Base-by-base conservation (phyloP, 2,329 filamentous ascomycete genomes). In the Epichloe bromicola region DNA sequence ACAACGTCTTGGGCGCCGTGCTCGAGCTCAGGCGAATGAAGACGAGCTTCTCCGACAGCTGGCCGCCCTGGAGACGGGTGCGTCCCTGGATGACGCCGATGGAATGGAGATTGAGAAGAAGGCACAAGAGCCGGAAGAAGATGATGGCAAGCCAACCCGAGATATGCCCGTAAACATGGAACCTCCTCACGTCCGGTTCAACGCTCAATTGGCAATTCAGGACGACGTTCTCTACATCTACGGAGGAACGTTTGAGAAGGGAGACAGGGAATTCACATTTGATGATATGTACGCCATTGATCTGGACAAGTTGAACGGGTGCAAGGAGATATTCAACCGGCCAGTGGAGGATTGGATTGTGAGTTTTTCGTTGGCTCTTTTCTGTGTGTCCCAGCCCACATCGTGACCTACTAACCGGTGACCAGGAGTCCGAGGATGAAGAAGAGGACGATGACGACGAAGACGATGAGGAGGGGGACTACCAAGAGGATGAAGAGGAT, bases 261-360 rank as follows among this genome's bases (percentile, higher is more conserved):
- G 88, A 17, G 93, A 98, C 61, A 79, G 88, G 20, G 93, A 98
- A 66, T 95, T 86, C 61, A 97, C 90, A 0, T 95, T 97, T 66
- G 90, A 96, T 59, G 93, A 98, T 61, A 74, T 98, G 67, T 94
- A 94, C 68, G 84, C 88, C 2, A 82, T 97, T 53, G 89, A 98
- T 61, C 74, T 98, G n/a, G 90, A 85, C 53, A 96, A 95, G 67
- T 75, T 98, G 54, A 89, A 97, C 59, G 93, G 93, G 3, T 91
- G 93, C 57, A 91, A 89, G 64, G 86, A 96, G 67, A 79, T 97
- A 46, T 97, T 91, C 71, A 86, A 76, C 64, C 78, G 88, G 49
- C 86, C 94, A 58, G 82, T 90, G 15, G 58, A 88, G 61, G 89
- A 95, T 65, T 96, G 90, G 89, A 69, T 82, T 51, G 82, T 85